A percentile compares a stretch with the other conserved stretches of the same genome.
Conservation (phyloP, 345 rosid genomes). For the Sonneratia alba region DNA sequence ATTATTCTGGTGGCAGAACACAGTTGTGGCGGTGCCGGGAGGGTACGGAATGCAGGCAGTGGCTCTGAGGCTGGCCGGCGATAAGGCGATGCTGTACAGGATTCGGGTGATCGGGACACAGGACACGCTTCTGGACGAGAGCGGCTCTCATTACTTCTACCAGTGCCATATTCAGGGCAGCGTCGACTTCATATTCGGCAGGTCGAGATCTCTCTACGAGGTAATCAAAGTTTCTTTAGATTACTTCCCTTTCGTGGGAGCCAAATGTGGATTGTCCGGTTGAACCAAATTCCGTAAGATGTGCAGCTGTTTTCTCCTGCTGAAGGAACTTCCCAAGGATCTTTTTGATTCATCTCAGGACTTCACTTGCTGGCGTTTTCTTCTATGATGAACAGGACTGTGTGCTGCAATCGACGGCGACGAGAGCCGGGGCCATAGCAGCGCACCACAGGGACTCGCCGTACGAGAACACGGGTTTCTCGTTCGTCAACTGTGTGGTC, state of each 20-base stretch:
- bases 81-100: constrained; percentile 70
- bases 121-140: constrained; percentile 79
- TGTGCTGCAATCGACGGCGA: constrained; percentile 57
- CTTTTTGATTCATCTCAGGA: too few relatives aligned
- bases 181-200: constrained; percentile 82
- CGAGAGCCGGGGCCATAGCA: constrained; percentile 56
- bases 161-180: constrained; percentile 63
- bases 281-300: too few relatives aligned
- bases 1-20: constrained; percentile 41
- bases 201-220: constrained; percentile 66
- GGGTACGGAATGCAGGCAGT: constrained; percentile 73
- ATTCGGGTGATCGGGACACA: constrained; percentile 68
- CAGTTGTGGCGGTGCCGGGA: constrained; percentile 59
- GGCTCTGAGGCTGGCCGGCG: constrained; percentile 59
- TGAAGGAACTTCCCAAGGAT: too few relatives aligned
- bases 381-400: constrained; percentile 38
- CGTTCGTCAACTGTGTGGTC: constrained; percentile 62
- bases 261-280: too few relatives aligned
- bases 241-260: too few relatives aligned
- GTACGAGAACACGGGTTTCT: constrained; percentile 63
- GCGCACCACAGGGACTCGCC: constrained; percentile 73
- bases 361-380: neutral
- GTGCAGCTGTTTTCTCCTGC: too few relatives aligned
- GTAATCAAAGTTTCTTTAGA: constrained; percentile 8
- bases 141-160: constrained; percentile 72